Conservation (phyloP, 352 stramenopile species). For the Phytophthora cactorum region DNA sequence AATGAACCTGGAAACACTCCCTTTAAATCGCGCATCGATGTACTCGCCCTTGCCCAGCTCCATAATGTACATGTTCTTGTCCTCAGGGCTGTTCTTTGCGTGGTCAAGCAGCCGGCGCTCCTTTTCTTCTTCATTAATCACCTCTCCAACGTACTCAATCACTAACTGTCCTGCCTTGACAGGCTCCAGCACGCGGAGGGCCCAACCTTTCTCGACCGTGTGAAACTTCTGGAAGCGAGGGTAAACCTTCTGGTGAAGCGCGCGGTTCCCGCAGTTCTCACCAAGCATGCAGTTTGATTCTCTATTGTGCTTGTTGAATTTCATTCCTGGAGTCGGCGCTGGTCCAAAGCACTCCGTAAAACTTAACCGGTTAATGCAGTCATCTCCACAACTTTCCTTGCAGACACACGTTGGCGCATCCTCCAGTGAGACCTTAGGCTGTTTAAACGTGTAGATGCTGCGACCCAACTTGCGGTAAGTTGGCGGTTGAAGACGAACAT, state of each 20-base stretch:
- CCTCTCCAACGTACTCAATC: constrained; percentile 95
- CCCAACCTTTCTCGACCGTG: constrained; percentile 92
- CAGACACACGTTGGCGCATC: constrained; percentile 84
- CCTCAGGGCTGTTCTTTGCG: constrained; percentile 86
- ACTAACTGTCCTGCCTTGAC: constrained; percentile 90
- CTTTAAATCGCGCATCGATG: constrained; percentile 95
- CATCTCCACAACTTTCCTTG: constrained; percentile 83
- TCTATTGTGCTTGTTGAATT: constrained; percentile 73
- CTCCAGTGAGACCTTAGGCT: constrained; percentile 71
- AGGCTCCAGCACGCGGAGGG: constrained; percentile 78
- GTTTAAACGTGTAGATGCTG: constrained; percentile 91
- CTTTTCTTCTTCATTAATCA: constrained; percentile 95
- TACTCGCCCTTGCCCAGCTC: constrained; percentile 91
- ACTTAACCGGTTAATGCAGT: constrained; percentile 94
- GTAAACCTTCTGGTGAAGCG: constrained; percentile 84
- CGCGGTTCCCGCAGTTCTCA: constrained; percentile 92
- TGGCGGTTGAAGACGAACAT: constrained; percentile 76
- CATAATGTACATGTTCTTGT: constrained; percentile 98
- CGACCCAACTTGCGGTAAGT: constrained; percentile 77
- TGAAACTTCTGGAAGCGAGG: constrained; percentile 78
- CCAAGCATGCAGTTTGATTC: constrained; percentile 93
- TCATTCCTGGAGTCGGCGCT: constrained; percentile 58
- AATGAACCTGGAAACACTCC: constrained; percentile 96
- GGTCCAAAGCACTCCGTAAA: constrained; percentile 93
- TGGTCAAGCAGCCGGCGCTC: constrained; percentile 87